Percentiles rank a stretch among this genome's conserved stretches.
Evolutionary conservation across 2,329 filamentous ascomycete species (phyloP).

Genomic region (Aspergillus novoparasiticus): DNA sequence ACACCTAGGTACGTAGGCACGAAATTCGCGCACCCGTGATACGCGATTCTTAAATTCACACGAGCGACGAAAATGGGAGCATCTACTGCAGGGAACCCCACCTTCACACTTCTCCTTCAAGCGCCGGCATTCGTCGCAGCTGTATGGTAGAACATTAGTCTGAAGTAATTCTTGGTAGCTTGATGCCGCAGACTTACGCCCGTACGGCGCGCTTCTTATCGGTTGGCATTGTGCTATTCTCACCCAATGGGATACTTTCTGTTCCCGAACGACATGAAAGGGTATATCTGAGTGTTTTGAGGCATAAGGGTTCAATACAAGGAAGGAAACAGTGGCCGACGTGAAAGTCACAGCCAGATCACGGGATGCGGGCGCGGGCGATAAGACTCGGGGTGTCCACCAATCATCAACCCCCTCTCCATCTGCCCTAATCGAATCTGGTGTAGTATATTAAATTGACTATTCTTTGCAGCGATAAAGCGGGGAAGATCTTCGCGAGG

Average conservation of each 20-base stretch:
- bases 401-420: background rate
- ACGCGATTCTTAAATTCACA: constrained; percentile 17
- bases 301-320: background rate
- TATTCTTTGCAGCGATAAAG: background rate
- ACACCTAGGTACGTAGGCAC: background rate
- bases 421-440: background rate
- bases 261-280: background rate
- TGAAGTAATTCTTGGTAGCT: background rate
- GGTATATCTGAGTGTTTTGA: background rate
- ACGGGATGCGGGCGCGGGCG: background rate
- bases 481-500: background rate
- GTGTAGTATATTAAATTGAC: background rate
- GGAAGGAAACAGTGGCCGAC: background rate
- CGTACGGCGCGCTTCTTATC: constrained; percentile 8
- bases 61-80: constrained; percentile 13
- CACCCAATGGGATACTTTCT: too few species aligned
- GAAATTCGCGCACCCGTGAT: background rate
- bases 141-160: background rate
- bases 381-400: background rate
- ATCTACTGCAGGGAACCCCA: constrained; percentile 20
- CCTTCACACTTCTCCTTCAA: constrained; percentile 25
- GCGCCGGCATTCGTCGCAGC: constrained; percentile 20
- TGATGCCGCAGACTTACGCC: constrained; percentile 4
- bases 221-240: background rate
- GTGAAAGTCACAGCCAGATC: background rate